Conservation (phyloP, 225 moss, liverwort and hornwort species). For the Pseudoscleropodium purum region DNA sequence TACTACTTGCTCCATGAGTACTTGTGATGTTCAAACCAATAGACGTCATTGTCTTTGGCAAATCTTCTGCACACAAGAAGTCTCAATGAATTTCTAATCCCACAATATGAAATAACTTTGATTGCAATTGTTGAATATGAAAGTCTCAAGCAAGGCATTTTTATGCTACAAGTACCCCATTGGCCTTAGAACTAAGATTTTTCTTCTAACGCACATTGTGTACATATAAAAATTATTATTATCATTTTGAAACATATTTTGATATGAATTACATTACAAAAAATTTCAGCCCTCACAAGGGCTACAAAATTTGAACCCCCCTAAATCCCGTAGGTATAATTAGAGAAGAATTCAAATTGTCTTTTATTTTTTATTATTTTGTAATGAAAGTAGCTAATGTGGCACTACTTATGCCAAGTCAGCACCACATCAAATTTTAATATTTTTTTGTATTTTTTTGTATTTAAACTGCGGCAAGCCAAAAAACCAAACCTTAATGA, state of each 20-base stretch:
- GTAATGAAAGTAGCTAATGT: too few species aligned
- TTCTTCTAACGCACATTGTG: neutral
- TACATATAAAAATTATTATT: neutral
- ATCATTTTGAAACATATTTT: neutral
- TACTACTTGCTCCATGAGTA: neutral
- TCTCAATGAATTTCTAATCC: neutral
- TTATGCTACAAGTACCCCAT: fast-evolving
- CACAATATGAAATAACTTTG: neutral
- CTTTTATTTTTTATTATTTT: too few species aligned
- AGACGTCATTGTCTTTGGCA: neutral
- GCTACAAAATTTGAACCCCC: too few species aligned
- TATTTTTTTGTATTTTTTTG: too few species aligned
- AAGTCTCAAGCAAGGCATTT: fast-evolving
- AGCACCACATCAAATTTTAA: too few species aligned
- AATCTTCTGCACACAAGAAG: neutral
- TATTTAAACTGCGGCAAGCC: too few species aligned
- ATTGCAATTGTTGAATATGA: neutral
- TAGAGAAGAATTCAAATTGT: too few species aligned
- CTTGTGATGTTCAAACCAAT: fast-evolving
- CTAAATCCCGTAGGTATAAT: too few species aligned
- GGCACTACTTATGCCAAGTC: too few species aligned
- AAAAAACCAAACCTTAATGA: too few species aligned
- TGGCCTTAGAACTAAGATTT: neutral
- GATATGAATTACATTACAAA: neutral
- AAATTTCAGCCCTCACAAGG: too few species aligned